A percentile compares a stretch with the other conserved stretches of the same genome.
These are phyloP conservation scores for Hypoxylon trugodes DNA, from an alignment of 495 filamentous ascomycete genomes.

Conservation along the genomic window DNA sequence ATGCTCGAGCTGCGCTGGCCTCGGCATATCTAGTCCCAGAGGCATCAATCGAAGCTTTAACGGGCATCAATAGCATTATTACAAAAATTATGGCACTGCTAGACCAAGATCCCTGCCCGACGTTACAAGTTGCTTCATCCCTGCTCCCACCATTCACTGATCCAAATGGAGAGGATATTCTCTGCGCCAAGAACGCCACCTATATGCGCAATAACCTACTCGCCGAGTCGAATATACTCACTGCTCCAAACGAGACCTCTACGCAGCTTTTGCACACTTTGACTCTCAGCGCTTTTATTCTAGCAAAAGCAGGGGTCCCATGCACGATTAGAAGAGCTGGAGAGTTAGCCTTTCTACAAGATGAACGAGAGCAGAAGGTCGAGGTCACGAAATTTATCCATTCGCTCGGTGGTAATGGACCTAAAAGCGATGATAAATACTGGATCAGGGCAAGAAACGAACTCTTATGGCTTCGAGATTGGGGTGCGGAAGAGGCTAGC, in stretches of 20 bases:
- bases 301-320: conserved; percentile 66
- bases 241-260: conserved; percentile 67
- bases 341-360: conserved; percentile 64
- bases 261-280: conserved; percentile 72
- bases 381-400: conserved; percentile 71
- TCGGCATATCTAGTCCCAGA: conserved; percentile 74
- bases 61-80: conserved; percentile 69
- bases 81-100: conserved; percentile 67
- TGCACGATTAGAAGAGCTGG: conserved; percentile 67
- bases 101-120: conserved; percentile 62
- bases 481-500: conserved; percentile 64
- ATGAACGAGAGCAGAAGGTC: conserved; percentile 70
- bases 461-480: conserved; percentile 83
- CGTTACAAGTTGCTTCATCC: conserved; percentile 53
- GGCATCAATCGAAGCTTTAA: conserved; percentile 64
- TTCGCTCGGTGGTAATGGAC: conserved; percentile 56
- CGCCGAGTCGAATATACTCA: conserved; percentile 69
- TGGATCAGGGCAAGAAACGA: conserved; percentile 73
- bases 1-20: conserved; percentile 77
- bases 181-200: conserved; percentile 50
- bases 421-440: conserved; percentile 68
- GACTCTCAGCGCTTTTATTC: conserved; percentile 70
- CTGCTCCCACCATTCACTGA: conserved; percentile 53
- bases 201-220: conserved; percentile 66
- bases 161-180: conserved; percentile 39